phyloP scores from a whole-genome alignment of 1,139 yeast species.

The Kurtzmaniella quercitrusa region DNA sequence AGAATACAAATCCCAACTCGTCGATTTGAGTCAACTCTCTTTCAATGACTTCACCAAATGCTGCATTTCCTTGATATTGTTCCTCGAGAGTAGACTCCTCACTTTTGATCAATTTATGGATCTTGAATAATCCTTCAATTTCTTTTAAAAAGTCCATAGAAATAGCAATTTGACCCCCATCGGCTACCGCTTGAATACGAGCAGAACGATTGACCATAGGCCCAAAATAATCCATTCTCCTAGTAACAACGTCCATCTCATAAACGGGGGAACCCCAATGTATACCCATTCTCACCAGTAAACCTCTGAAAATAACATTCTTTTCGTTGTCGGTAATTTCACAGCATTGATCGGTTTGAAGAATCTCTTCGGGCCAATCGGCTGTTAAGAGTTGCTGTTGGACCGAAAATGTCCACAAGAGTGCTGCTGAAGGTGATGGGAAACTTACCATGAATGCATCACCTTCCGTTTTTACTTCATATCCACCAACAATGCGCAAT shows the following conservation, averaged over 20 bases:
- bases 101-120: constrained; percentile 45
- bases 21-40: constrained; percentile 64
- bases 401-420: constrained; percentile 92
- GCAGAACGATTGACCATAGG: constrained; percentile 98
- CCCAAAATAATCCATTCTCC: constrained; percentile 98
- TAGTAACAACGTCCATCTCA: constrained; percentile 89
- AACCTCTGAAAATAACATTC: constrained; percentile 69
- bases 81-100: constrained; percentile 41
- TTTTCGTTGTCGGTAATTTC: constrained; percentile 70
- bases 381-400: constrained; percentile 78
- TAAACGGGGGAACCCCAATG: constrained; percentile 99
- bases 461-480: constrained; percentile 98
- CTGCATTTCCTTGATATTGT: constrained; percentile 60
- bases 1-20: constrained; percentile 66
- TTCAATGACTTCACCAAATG: constrained; percentile 62
- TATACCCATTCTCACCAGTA: constrained; percentile 95
- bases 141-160: constrained; percentile 80
- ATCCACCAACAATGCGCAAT: constrained; percentile 88
- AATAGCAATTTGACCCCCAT: constrained; percentile 94
- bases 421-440: constrained; percentile 86
- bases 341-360: constrained; percentile 81
- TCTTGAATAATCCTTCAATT: constrained; percentile 53
- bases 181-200: constrained; percentile 90
- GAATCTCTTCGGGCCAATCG: constrained; percentile 95
- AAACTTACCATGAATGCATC: constrained; percentile 99